These are phyloP conservation scores for Pachysolen tannophilus DNA, from an alignment of 805 yeast genomes.

Conservation along the genomic window DNA sequence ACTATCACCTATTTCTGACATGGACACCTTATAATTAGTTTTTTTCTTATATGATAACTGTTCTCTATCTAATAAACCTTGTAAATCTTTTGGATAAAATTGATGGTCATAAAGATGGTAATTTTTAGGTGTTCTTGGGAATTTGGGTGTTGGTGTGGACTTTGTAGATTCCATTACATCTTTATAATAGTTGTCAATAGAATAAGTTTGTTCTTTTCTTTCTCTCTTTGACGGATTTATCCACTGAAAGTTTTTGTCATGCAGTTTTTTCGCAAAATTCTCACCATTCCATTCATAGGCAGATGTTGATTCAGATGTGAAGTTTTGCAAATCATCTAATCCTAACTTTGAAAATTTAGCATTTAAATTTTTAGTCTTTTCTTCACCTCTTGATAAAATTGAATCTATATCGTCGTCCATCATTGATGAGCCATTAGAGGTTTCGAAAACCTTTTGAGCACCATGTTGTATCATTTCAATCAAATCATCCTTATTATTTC, in stretches of 20 bases:
- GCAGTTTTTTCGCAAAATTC: slow-evolving; percentile 61
- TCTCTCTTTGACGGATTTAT: slow-evolving; percentile 83
- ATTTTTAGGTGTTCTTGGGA: slow-evolving; percentile 55
- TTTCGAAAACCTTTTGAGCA: slow-evolving; percentile 54
- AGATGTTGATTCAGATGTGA: slow-evolving; percentile 58
- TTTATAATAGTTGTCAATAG: slow-evolving; percentile 68
- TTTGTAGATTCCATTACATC: slow-evolving; percentile 46
- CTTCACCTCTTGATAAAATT: slow-evolving; percentile 51
- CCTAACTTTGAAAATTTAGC: slow-evolving; percentile 60
- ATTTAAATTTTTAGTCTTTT: slow-evolving; percentile 53
- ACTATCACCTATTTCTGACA: slow-evolving; percentile 52
- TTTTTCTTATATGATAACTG: slow-evolving; percentile 55
- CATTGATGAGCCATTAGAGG: slow-evolving; percentile 22
- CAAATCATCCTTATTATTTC: slow-evolving; percentile 59
- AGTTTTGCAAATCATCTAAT: slow-evolving; percentile 70
- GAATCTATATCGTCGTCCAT: slow-evolving; percentile 58
- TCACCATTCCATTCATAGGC: slow-evolving; percentile 89
- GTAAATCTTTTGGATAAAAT: slow-evolving; percentile 52
- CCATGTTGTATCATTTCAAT: slow-evolving; percentile 80
- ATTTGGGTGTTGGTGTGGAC: slow-evolving; percentile 30
- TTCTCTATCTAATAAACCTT: slow-evolving; percentile 51
- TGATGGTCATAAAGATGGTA: slow-evolving; percentile 67
- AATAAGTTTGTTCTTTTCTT: slow-evolving; percentile 71
- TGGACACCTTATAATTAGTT: slow-evolving; percentile 48
- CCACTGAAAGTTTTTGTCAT: slow-evolving; percentile 50